Evolutionary conservation across 106 monocot genomes (phyloP), one percentile per base, ranked within the genome.

Genomic region (Hemerocallis citrina): DNA sequence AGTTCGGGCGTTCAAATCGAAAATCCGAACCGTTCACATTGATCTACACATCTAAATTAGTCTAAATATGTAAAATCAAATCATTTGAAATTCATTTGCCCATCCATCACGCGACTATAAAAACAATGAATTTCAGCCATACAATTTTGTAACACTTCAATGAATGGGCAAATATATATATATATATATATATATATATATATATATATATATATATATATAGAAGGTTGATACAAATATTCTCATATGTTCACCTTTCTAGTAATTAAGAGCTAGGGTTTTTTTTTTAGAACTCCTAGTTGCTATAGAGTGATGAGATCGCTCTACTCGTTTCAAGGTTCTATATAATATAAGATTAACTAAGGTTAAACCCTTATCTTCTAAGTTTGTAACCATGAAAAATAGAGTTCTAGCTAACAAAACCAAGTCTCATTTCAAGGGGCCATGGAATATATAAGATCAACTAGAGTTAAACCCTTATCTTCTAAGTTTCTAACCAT

Each of bases 321-420:
- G 57, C 57, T 58, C 34, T 58, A 58, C 57, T 58, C 57, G 22
- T 58, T 58, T 58, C 57, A 58, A 58, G 57, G 19, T 3, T 36
- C 34, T 35, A 21, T 7, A 27, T 28, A 27, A 54, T 19, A 54
- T 16, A 54, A 27, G 21, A 10, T 1, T 27, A 7, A 27, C 7
- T 22, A 10, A 22, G 10, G 24, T n/a, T 27, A 25, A 30, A 12
- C 7, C 11, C 21, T 10, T 30, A 54, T 54, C 54, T 54, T 28
- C 11, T 27, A 9, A 10, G 11, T 54, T 54, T 54, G 24, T 9
- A 12, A 54, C 54, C 54, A 28, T 54, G 20, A 54, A 54, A 54
- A 54, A 27, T 9, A 54, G 54, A 54, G 54, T n/a, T 9, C 13
- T 54, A n/a, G n/a, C 21, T 54, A 54, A 27, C 28, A 29, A 54